Percentiles rank a stretch among this genome's conserved stretches.
Conservation (phyloP, 2,329 filamentous ascomycete species). For the Diaporthe caulivora region DNA sequence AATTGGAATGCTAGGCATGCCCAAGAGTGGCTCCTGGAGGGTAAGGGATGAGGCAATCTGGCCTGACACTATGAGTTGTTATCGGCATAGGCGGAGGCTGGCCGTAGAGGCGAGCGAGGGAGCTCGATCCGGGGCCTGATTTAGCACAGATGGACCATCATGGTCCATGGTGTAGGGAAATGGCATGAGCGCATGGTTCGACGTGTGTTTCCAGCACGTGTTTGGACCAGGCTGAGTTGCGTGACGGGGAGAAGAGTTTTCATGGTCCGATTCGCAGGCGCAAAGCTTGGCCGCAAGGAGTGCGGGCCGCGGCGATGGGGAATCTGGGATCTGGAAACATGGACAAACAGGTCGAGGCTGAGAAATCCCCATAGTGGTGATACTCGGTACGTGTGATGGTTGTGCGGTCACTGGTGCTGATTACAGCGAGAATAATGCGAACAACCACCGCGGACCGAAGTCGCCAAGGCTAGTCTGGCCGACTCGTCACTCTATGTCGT, state of each 20-base stretch:
- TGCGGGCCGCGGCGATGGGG: not conserved
- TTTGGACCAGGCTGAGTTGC: slow-evolving; percentile 35
- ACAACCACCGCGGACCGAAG: slow-evolving; percentile 28
- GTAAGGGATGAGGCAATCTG: slow-evolving; percentile 29
- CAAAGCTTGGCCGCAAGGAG: slow-evolving; percentile 28
- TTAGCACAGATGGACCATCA: slow-evolving; percentile 24
- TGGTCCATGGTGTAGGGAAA: slow-evolving; percentile 18
- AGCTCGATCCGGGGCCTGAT: slow-evolving; percentile 22
- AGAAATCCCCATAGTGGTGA: not conserved
- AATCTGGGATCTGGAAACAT: slow-evolving; percentile 27
- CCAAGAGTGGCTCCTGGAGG: slow-evolving; percentile 12
- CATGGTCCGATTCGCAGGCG: slow-evolving; percentile 21
- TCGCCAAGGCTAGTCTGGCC: slow-evolving; percentile 28
- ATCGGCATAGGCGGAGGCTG: not conserved
- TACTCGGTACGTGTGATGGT: slow-evolving; percentile 8
- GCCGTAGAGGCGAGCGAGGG: slow-evolving; percentile 12
- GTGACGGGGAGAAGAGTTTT: slow-evolving; percentile 34
- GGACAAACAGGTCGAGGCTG: slow-evolving; percentile 33
- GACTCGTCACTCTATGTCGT: not conserved
- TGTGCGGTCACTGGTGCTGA: slow-evolving; percentile 7
- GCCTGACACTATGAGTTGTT: slow-evolving; percentile 27
- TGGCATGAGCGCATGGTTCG: slow-evolving; percentile 34
- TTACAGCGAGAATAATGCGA: slow-evolving; percentile 40
- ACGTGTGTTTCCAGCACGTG: slow-evolving; percentile 36
- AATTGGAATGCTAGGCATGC: slow-evolving; percentile 12